A percentile compares a stretch with the other conserved stretches of the same genome.
phyloP scores from a whole-genome alignment of 2,329 filamentous ascomycete genomes.

The Exophiala lecanii-corni region DNA sequence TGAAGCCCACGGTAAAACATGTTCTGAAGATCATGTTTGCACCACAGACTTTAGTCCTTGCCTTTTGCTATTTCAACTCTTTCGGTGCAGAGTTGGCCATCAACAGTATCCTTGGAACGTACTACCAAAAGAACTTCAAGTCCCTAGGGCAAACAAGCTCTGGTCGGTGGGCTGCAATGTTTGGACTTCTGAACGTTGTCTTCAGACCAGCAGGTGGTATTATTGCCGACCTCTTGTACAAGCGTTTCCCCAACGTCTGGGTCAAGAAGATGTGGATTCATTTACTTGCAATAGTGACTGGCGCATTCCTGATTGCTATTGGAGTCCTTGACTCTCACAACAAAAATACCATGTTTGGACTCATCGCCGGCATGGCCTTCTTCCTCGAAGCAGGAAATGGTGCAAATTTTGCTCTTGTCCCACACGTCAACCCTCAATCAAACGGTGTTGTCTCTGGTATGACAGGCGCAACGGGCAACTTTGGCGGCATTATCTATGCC shows the following conservation, averaged over 20 bases:
- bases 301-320: constrained; percentile 58
- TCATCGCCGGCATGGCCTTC: constrained; percentile 71
- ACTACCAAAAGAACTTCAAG: constrained; percentile 55
- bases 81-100: constrained; percentile 59
- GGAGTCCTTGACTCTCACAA: constrained; percentile 59
- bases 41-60: constrained; percentile 50
- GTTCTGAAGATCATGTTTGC: constrained; percentile 59
- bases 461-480: constrained; percentile 74
- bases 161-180: constrained; percentile 54
- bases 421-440: constrained; percentile 76
- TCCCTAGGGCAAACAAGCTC: constrained; percentile 50
- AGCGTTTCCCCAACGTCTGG: constrained; percentile 46
- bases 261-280: constrained; percentile 61
- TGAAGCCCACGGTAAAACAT: constrained; percentile 59
- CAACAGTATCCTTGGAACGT: constrained; percentile 57
- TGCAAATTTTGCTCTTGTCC: constrained; percentile 78
- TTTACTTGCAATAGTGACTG: constrained; percentile 52
- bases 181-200: constrained; percentile 49
- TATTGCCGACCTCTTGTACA: constrained; percentile 54
- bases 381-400: constrained; percentile 85
- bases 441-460: constrained; percentile 76
- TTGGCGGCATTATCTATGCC: constrained; percentile 80
- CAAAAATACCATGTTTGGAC: constrained; percentile 65
- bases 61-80: constrained; percentile 54
- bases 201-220: constrained; percentile 47